phyloP scores from a whole-genome alignment of 768 basidiomycete species.

The Trametes cubensis region DNA sequence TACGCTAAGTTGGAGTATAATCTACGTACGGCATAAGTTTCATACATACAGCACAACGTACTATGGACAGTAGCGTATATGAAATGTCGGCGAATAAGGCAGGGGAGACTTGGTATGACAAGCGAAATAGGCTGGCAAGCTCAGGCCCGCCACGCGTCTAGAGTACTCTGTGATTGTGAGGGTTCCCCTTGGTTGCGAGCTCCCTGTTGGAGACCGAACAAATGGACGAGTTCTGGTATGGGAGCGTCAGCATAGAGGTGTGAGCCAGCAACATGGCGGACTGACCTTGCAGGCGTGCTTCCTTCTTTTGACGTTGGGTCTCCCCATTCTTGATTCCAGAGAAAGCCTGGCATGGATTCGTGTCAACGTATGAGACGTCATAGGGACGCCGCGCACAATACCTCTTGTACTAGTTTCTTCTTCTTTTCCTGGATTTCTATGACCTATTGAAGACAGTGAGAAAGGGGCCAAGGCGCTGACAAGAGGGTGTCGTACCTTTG shows the following conservation, averaged over 20 bases:
- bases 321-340: constrained; percentile 79
- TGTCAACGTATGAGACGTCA: background rate
- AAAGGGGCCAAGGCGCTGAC: background rate
- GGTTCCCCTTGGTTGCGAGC: constrained; percentile 7
- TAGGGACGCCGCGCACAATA: constrained; percentile 29
- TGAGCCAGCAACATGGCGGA: background rate
- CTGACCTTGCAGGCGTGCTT: constrained; percentile 80
- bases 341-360: constrained; percentile 64
- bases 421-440: constrained; percentile 88
- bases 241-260: background rate
- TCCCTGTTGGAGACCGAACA: constrained; percentile 50
- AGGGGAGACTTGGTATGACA: too few relatives aligned
- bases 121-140: background rate
- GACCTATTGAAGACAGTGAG: constrained; percentile 42
- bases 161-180: constrained; percentile 17
- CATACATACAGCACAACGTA: too few relatives aligned
- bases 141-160: constrained; percentile 23
- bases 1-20: too few relatives aligned
- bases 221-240: constrained; percentile 57
- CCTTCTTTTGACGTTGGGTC: constrained; percentile 72
- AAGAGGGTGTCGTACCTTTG: constrained; percentile 55
- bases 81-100: too few relatives aligned
- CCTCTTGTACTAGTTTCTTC: constrained; percentile 77
- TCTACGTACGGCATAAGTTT: too few relatives aligned
- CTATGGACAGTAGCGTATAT: too few relatives aligned